Conservation (phyloP, 2,329 filamentous ascomycete species). For the Pestalotiopsis sp. region DNA sequence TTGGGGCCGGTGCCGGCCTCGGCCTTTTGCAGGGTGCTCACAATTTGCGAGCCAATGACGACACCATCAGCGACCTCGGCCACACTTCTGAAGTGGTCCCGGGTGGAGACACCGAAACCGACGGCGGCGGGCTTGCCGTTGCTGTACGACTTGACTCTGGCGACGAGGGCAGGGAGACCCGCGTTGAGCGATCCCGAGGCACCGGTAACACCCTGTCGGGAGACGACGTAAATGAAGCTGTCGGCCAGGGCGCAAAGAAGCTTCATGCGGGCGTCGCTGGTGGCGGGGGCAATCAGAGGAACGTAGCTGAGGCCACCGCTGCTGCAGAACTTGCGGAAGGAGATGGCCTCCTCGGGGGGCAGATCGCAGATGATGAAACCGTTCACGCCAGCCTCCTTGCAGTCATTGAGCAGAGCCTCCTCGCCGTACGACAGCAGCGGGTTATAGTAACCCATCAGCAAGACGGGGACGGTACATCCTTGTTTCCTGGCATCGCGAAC, state of each 20-base stretch:
- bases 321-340: slow-evolving; percentile 83
- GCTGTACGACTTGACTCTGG: slow-evolving; percentile 87
- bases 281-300: slow-evolving; percentile 92
- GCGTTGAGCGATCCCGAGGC: slow-evolving; percentile 80
- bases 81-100: slow-evolving; percentile 88
- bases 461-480: slow-evolving; percentile 77
- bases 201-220: slow-evolving; percentile 93
- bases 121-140: slow-evolving; percentile 88
- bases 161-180: slow-evolving; percentile 77
- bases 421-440: slow-evolving; percentile 93
- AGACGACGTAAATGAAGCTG: slow-evolving; percentile 98
- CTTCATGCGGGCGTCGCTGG: slow-evolving; percentile 91
- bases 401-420: slow-evolving; percentile 82
- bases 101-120: slow-evolving; percentile 93
- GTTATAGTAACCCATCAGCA: slow-evolving; percentile 99
- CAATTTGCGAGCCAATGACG: slow-evolving; percentile 94
- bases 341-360: slow-evolving; percentile 91
- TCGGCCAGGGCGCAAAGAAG: slow-evolving; percentile 95
- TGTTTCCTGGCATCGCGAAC: slow-evolving; percentile 75
- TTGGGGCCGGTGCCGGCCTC: slow-evolving; percentile 65
- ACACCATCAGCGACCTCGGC: slow-evolving; percentile 86
- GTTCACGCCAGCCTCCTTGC: slow-evolving; percentile 82
- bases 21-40: slow-evolving; percentile 75
- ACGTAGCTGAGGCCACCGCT: slow-evolving; percentile 87
- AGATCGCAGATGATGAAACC: slow-evolving; percentile 97